A percentile compares a stretch with the other conserved stretches of the same genome.
phyloP scores from a whole-genome alignment of 2,329 filamentous ascomycete genomes.

The Aspergillus oerlinghausenensis region DNA sequence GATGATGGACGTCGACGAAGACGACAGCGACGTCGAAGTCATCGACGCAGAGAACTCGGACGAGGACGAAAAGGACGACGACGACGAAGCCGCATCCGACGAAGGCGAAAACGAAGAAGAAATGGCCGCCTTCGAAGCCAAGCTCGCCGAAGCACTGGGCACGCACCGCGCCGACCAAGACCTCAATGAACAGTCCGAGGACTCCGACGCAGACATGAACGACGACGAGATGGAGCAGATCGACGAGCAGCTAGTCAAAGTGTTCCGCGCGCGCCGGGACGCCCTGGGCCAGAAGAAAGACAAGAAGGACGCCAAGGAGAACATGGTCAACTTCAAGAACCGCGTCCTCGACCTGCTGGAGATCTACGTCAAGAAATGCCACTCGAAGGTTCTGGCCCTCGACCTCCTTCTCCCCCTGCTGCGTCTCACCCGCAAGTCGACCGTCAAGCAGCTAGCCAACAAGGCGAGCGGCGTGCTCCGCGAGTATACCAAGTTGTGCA shows the following conservation, averaged over 20 bases:
- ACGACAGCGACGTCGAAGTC: constrained; percentile 37
- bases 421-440: constrained; percentile 70
- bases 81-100: constrained; percentile 28
- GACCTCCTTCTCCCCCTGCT: constrained; percentile 71
- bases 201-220: constrained; percentile 73
- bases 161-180: constrained; percentile 60
- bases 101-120: constrained; percentile 47
- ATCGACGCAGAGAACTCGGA: constrained; percentile 33
- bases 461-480: constrained; percentile 70
- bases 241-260: constrained; percentile 75
- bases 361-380: constrained; percentile 77
- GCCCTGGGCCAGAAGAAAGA: constrained; percentile 70
- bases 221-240: constrained; percentile 93
- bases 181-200: constrained; percentile 52
- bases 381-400: constrained; percentile 62
- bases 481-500: constrained; percentile 63
- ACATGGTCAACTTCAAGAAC: constrained; percentile 90
- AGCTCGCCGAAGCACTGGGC: constrained; percentile 72
- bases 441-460: constrained; percentile 67
- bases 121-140: constrained; percentile 63
- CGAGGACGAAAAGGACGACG: constrained; percentile 39
- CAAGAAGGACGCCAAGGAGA: constrained; percentile 80
- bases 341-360: constrained; percentile 83
- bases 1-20: constrained; percentile 44
- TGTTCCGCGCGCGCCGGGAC: constrained; percentile 75